These are phyloP conservation scores for Fomitopsis pinicola DNA, from an alignment of 1,284 basidiomycete genomes.

Conservation along the genomic window DNA sequence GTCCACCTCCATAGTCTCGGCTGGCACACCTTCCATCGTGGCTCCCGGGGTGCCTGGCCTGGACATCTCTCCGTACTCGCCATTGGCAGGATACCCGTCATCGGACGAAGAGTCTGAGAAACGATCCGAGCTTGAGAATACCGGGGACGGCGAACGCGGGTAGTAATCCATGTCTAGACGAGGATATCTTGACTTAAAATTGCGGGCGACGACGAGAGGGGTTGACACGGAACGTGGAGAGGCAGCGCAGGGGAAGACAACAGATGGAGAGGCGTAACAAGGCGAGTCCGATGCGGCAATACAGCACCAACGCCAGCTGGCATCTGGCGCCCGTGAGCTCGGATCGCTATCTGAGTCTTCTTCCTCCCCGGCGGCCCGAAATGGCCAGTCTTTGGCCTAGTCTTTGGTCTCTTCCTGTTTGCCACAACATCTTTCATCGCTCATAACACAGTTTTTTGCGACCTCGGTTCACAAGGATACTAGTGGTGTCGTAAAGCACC, in stretches of 20 bases:
- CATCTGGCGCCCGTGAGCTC: not conserved
- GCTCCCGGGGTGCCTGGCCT: conserved; percentile 23
- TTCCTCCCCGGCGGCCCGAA: not conserved
- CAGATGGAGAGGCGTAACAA: not conserved
- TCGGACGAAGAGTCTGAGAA: conserved; percentile 26
- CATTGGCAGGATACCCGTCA: conserved; percentile 13
- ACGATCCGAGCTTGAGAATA: conserved; percentile 19
- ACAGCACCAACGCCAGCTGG: not conserved
- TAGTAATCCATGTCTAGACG: not conserved
- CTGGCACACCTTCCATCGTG: conserved; percentile 5
- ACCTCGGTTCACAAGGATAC: too few relatives aligned
- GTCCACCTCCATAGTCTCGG: conserved; percentile 16
- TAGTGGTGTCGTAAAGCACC: too few relatives aligned
- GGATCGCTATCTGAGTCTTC: not conserved
- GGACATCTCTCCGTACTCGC: conserved; percentile 19
- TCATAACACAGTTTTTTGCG: too few relatives aligned
- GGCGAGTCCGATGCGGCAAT: not conserved
- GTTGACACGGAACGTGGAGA: not conserved
- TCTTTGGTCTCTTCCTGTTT: too few relatives aligned
- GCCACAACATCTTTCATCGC: not conserved
- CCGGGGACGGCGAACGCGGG: conserved; percentile 31
- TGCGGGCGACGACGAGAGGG: not conserved
- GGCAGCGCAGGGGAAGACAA: not conserved
- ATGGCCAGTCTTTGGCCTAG: not conserved
- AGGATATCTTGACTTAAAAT: not conserved